These are phyloP conservation scores for Ceriops decandra DNA, from an alignment of 345 rosid species.

Conservation along the genomic window DNA sequence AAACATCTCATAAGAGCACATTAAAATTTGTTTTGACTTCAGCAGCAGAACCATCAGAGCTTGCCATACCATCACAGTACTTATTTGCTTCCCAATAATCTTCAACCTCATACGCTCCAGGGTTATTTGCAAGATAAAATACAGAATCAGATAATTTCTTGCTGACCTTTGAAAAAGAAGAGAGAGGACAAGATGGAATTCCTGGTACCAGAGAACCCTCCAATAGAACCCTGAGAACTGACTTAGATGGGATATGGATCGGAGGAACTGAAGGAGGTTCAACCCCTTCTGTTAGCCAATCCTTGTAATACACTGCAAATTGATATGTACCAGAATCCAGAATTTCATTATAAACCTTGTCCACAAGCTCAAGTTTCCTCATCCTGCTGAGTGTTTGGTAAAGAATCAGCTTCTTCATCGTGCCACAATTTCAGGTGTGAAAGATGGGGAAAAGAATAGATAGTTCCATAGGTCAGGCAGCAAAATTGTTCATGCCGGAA, in stretches of 20 bases:
- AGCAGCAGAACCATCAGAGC: constrained; percentile 33
- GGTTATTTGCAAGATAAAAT: constrained; percentile 30
- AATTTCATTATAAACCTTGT: constrained; percentile 49
- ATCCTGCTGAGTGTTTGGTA: constrained; percentile 29
- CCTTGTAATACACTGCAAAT: constrained; percentile 62
- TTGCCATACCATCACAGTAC: constrained; percentile 16
- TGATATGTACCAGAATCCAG: constrained; percentile 56
- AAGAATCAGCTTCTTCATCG: constrained; percentile 47
- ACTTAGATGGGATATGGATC: constrained; percentile 37
- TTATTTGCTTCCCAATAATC: constrained; percentile 19
- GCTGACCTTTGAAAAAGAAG: constrained; percentile 54
- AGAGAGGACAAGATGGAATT: constrained; percentile 33
- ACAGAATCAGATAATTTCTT: constrained; percentile 48
- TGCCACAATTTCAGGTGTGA: constrained; percentile 58
- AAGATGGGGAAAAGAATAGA: constrained; percentile 57
- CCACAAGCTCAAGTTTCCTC: constrained; percentile 47
- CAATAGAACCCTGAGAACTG: constrained; percentile 25
- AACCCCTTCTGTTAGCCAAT: constrained; percentile 55
- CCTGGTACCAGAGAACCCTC: constrained; percentile 28
- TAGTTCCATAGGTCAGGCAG: constrained; percentile 56
- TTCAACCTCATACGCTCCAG: constrained; percentile 26
- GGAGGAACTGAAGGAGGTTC: constrained; percentile 56
- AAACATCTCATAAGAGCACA: constrained; percentile 31
- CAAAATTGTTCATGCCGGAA: constrained; percentile 43
- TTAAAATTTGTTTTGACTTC: constrained; percentile 33